Conservation (phyloP, 305 asterid species). For the Solanum chacoense region DNA sequence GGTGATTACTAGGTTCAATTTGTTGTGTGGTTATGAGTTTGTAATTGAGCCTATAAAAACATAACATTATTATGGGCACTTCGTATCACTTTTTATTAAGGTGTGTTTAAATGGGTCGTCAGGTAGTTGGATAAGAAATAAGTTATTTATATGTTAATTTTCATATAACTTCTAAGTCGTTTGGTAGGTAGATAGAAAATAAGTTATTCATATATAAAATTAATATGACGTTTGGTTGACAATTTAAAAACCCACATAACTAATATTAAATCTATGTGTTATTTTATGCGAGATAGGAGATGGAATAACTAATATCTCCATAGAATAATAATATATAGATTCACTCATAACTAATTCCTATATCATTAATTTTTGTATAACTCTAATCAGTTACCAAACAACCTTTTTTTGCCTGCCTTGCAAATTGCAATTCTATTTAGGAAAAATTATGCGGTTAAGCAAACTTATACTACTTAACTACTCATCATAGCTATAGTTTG, state of each 20-base stretch:
- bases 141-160: neutral
- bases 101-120: no score
- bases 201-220: neutral
- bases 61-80: neutral
- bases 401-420: neutral
- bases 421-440: neutral
- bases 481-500: no score
- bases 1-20: neutral
- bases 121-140: neutral
- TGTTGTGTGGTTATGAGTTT: neutral
- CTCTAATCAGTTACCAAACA: no score
- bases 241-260: neutral
- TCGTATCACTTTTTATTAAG: neutral
- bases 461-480: no score
- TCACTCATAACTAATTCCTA: neutral
- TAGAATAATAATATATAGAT: no score
- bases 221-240: neutral
- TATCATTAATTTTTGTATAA: neutral
- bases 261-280: no score
- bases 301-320: neutral
- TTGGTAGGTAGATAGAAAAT: no score
- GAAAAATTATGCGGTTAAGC: no score
- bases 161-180: accelerated
- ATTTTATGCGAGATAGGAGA: neutral
- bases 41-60: neutral